These are phyloP conservation scores for Suillus lakei DNA, from an alignment of 768 basidiomycete genomes.

Conservation along the genomic window DNA sequence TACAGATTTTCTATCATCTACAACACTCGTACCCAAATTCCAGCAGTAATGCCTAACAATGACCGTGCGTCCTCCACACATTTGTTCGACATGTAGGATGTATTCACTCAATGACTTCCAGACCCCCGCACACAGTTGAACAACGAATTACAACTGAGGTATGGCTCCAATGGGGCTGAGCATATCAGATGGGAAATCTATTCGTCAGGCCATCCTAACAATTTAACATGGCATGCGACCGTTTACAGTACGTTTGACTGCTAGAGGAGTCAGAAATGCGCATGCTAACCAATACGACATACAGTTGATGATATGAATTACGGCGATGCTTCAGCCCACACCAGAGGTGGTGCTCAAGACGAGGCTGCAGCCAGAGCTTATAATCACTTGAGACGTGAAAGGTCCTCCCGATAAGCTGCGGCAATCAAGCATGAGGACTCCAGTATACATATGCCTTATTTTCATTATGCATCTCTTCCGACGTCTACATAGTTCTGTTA, in stretches of 20 bases:
- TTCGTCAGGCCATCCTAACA: neutral
- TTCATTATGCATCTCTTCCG: neutral
- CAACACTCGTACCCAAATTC: neutral
- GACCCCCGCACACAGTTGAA: neutral
- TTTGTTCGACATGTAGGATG: neutral
- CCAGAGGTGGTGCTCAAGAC: neutral
- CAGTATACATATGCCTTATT: neutral
- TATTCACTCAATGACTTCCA: neutral
- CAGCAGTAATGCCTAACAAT: neutral
- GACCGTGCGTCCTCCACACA: neutral
- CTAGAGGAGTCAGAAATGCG: neutral
- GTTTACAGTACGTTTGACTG: neutral
- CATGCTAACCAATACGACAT: neutral
- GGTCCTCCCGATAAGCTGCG: too few species aligned
- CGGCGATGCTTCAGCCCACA: neutral
- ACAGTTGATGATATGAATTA: neutral
- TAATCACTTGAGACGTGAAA: neutral
- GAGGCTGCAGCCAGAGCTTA: neutral
- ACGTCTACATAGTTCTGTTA: neutral
- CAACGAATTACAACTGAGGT: neutral
- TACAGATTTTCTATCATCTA: neutral
- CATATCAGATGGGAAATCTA: neutral
- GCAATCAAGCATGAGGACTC: neutral
- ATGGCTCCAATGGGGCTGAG: rapidly evolving
- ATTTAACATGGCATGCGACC: neutral